Conservation (phyloP, 371 early-diverging fungal genomes). For the Choanephora cucurbitarum region DNA sequence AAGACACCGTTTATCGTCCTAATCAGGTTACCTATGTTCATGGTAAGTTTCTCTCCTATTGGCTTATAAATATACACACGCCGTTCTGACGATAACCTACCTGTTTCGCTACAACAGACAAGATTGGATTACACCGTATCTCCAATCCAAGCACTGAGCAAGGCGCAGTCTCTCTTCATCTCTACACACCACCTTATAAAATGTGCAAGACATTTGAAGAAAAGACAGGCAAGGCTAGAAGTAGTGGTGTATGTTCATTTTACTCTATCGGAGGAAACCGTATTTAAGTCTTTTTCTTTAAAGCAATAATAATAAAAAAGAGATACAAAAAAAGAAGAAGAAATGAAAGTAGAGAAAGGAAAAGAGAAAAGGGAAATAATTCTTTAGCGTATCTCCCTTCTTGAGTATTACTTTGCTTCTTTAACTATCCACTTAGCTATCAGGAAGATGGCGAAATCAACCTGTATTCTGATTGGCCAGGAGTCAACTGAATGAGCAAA, state of each 20-base stretch:
- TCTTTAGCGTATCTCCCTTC: slow-evolving; percentile 3
- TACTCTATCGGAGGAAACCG: slow-evolving; percentile 63
- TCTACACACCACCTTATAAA: slow-evolving; percentile 91
- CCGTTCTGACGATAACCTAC: too few relatives aligned
- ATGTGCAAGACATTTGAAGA: slow-evolving; percentile 86
- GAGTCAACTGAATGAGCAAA: too few relatives aligned
- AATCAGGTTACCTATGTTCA: slow-evolving; percentile 90
- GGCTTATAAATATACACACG: too few relatives aligned
- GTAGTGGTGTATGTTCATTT: slow-evolving; percentile 70
- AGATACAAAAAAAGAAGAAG: slow-evolving; percentile 1
- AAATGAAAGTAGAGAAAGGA: slow-evolving; percentile 6
- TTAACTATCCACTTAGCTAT: slow-evolving; percentile 23
- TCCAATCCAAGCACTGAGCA: slow-evolving; percentile 64
- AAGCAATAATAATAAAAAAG: not conserved
- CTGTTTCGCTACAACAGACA: too few relatives aligned
- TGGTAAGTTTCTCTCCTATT: slow-evolving; percentile 62
- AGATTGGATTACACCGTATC: slow-evolving; percentile 88
- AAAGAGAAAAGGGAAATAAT: slow-evolving; percentile 11
- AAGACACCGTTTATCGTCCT: slow-evolving; percentile 46
- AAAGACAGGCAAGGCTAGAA: slow-evolving; percentile 67
- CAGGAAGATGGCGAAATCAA: slow-evolving; percentile 33
- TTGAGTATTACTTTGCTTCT: slow-evolving; percentile 10
- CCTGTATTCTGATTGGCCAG: slow-evolving; percentile 20
- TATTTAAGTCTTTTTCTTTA: slow-evolving; percentile 12
- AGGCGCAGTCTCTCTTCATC: slow-evolving; percentile 85